Base-by-base conservation (phyloP, 257 asterid genomes). In the Paraleonurus japonicus region DNA sequence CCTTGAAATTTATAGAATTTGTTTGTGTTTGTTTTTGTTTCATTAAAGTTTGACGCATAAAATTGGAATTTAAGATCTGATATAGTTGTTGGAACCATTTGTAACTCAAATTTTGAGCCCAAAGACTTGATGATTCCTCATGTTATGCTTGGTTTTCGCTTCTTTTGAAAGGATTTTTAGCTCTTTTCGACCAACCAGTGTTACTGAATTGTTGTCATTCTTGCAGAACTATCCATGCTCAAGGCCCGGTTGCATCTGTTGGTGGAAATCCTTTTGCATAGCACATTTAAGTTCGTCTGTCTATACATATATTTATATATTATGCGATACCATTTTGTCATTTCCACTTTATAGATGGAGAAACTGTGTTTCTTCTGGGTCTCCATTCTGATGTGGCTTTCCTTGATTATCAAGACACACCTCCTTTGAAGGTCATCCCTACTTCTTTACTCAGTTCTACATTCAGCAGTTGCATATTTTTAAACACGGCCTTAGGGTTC, bases 201-300 rank as follows among this genome's bases (percentile, higher is more conserved):
- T 73, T 65, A 37, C n/a, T 72, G 23, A 65, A 55, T 54, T 51
- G 69, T 60, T 74, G 47, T 53, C 48, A 20, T 69, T 58, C 77
- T 75, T 85, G 85, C 88, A 91, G 97, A 89, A 87, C 66, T 41
- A 78, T 83, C 61, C 84, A 84, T 26, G 75, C 83, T 51, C 85
- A 83, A 70, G 96, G 95, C 68, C 88, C 83, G 30, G 86, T 84
- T 69, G 90, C 90, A 19, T 81, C 92, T 19, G 76, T 84, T 51
- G 91, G 91, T 55, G 93, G 95, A 70, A 89, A 91, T 62, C 97
- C 97, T 15, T 91, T 91, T 62, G 91, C 93, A 12, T 88, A 84
- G 80, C 27, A n/a, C n/a, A 48, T 13, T 51, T 61, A 8, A 53
- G 30, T 33, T 37, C 33, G 3, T 67, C 26, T 48, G 1, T 65